These are phyloP conservation scores for Dictyostelium brefeldianum DNA, from an alignment of 78 protist species.

Conservation along the genomic window DNA sequence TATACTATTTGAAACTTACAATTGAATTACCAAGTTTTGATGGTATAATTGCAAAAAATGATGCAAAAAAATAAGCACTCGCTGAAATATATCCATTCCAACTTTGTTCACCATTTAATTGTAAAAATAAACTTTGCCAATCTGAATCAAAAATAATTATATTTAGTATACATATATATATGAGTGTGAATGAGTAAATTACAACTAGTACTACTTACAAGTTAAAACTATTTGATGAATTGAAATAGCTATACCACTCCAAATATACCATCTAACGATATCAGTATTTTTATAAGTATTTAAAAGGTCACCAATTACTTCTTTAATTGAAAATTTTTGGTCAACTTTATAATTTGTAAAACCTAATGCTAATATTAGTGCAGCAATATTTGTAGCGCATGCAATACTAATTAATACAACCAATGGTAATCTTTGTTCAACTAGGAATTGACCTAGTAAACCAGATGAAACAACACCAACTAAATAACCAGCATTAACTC, in stretches of 20 bases:
- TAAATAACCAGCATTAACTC: constrained; percentile 63
- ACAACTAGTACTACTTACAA: background rate
- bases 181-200: background rate
- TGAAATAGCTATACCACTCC: constrained; percentile 71
- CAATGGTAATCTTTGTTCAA: constrained; percentile 21
- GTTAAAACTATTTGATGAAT: constrained; percentile 73
- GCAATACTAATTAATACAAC: constrained; percentile 19
- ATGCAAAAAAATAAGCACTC: constrained; percentile 53
- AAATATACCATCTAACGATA: constrained; percentile 52
- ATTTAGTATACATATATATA: background rate
- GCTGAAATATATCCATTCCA: constrained; percentile 63
- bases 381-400: constrained; percentile 16
- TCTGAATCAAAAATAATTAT: constrained; percentile 20
- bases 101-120: constrained; percentile 23
- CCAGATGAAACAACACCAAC: constrained; percentile 60
- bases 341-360: constrained; percentile 21
- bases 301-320: background rate
- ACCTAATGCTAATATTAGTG: constrained; percentile 15
- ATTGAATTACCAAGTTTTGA: constrained; percentile 33
- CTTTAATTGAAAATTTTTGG: constrained; percentile 11
- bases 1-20: no score
- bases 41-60: constrained; percentile 52
- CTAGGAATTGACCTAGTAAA: constrained; percentile 35
- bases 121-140: constrained; percentile 56
- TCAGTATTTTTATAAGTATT: constrained; percentile 41